These are phyloP conservation scores for Zygosaccharomyces lentus DNA, from an alignment of 805 yeast genomes.

Conservation along the genomic window DNA sequence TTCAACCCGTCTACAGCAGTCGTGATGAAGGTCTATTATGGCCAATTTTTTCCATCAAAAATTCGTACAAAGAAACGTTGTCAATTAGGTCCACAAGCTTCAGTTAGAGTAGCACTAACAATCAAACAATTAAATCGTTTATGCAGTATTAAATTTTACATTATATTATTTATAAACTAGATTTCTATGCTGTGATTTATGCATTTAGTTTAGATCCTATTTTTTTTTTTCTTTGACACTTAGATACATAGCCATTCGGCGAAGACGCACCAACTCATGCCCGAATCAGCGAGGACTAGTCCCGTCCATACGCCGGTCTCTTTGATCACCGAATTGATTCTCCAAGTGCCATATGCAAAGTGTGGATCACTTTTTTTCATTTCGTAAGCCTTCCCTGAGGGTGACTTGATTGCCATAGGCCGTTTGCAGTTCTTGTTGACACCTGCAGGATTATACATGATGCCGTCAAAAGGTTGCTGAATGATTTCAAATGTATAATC, in stretches of 20 bases:
- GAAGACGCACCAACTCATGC: slow-evolving; percentile 78
- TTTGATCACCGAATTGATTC: slow-evolving; percentile 51
- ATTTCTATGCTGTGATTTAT: neutral
- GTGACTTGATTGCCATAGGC: slow-evolving; percentile 72
- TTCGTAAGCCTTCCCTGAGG: slow-evolving; percentile 72
- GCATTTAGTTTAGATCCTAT: neutral
- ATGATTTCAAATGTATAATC: slow-evolving; percentile 61
- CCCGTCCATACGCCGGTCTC: slow-evolving; percentile 85
- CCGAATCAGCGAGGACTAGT: slow-evolving; percentile 71
- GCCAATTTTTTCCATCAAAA: neutral
- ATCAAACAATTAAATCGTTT: neutral
- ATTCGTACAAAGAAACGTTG: neutral
- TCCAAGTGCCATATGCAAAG: slow-evolving; percentile 53
- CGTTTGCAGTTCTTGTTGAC: slow-evolving; percentile 38
- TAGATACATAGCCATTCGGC: slow-evolving; percentile 79
- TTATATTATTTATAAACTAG: neutral
- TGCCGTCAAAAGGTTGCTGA: slow-evolving; percentile 57
- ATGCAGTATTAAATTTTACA: neutral
- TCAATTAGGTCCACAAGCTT: neutral
- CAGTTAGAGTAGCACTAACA: neutral
- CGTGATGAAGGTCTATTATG: neutral
- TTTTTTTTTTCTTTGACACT: neutral
- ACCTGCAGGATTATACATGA: slow-evolving; percentile 30
- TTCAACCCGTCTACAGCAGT: neutral
- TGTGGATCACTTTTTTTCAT: slow-evolving; percentile 47